Evolutionary conservation across 192 early-diverging fungal genomes (phyloP).

Genomic region (Backusella liffmaniae): DNA sequence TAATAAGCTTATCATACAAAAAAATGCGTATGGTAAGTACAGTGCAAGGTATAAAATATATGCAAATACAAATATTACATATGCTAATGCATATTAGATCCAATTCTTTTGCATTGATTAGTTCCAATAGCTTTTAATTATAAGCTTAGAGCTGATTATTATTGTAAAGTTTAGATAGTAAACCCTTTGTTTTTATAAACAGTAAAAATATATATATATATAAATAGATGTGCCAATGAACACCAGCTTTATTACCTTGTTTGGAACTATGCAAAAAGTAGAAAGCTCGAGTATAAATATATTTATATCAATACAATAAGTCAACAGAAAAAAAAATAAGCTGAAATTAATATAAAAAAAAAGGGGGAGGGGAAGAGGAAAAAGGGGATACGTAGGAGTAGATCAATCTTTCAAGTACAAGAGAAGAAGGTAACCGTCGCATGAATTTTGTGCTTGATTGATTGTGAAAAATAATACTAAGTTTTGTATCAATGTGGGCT

Average conservation of each 20-base stretch:
- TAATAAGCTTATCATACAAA: too few species aligned
- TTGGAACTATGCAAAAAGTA: not conserved
- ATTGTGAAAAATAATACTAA: not conserved
- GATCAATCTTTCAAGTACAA: not conserved
- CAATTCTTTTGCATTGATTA: not conserved
- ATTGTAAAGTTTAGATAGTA: not conserved
- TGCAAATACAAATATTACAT: too few species aligned
- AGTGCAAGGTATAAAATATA: too few species aligned
- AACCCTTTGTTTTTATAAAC: slow-evolving; percentile 4
- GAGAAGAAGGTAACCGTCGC: not conserved
- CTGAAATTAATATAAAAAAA: not conserved
- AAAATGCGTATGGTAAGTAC: too few species aligned
- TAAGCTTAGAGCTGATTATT: not conserved
- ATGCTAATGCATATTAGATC: not conserved
- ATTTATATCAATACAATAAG: not conserved
- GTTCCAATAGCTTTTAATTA: not conserved
- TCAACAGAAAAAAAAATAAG: not conserved
- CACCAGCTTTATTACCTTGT: not conserved
- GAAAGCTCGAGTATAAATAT: not conserved
- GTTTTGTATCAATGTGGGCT: not conserved
- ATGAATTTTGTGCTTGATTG: not conserved
- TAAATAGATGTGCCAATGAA: not conserved
- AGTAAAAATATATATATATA: not conserved
- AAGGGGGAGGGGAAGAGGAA: not conserved
- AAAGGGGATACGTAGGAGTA: not conserved